Conservation (phyloP, 1,284 basidiomycete species). For the Papiliotrema flavescens region DNA sequence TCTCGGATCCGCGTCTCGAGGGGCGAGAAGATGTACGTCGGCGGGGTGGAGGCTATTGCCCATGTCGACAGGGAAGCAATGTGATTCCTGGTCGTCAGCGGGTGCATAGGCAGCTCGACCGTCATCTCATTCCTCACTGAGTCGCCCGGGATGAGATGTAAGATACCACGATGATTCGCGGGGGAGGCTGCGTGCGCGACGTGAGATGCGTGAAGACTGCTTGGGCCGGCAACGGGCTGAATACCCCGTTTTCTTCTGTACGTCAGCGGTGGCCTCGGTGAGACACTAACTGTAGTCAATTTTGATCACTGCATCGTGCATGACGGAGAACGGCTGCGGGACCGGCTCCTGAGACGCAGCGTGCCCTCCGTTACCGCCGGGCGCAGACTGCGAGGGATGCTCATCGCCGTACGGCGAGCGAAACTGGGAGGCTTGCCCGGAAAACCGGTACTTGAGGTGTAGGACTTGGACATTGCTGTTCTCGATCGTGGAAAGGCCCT, state of each 20-base stretch:
- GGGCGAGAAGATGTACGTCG: slow-evolving; percentile 37
- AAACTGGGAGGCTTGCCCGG: slow-evolving; percentile 4
- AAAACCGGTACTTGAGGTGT: slow-evolving; percentile 44
- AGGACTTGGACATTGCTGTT: slow-evolving; percentile 31
- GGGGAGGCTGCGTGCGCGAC: slow-evolving; percentile 32
- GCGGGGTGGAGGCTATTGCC: slow-evolving; percentile 31
- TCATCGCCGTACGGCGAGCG: too few species aligned
- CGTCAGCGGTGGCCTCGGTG: not conserved
- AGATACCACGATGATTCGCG: slow-evolving; percentile 40
- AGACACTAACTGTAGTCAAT: slow-evolving; percentile 39
- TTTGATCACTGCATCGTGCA: slow-evolving; percentile 41
- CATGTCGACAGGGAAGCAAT: slow-evolving; percentile 32
- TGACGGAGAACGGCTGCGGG: slow-evolving; percentile 37
- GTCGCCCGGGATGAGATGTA: slow-evolving; percentile 37
- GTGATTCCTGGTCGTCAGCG: slow-evolving; percentile 30
- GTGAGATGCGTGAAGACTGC: slow-evolving; percentile 39
- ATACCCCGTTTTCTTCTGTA: slow-evolving; percentile 30
- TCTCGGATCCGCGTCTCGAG: slow-evolving; percentile 39
- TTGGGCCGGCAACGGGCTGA: slow-evolving; percentile 39
- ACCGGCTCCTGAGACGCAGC: slow-evolving; percentile 17
- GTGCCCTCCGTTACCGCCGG: too few species aligned
- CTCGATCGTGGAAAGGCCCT: slow-evolving; percentile 17
- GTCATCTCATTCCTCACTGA: too few species aligned
- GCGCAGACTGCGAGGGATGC: too few species aligned
- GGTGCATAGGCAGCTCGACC: too few species aligned